Evolutionary conservation across 176 grass and related monocot genomes (phyloP).

Genomic region (Pharus latifolius): DNA sequence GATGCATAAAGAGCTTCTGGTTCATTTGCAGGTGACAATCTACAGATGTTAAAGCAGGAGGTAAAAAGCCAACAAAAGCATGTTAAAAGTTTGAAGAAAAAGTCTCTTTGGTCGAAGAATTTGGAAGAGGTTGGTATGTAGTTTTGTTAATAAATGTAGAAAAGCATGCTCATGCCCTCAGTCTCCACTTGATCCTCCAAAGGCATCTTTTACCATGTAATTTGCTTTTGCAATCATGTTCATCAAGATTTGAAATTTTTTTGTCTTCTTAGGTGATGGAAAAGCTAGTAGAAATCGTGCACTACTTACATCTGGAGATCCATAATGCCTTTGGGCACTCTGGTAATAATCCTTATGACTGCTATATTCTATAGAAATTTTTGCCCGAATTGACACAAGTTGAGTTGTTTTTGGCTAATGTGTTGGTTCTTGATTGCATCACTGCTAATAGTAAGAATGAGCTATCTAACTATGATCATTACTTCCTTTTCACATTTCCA

Average conservation of each 20-base stretch:
- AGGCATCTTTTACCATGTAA: neutral
- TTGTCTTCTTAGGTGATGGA: constrained; percentile 71
- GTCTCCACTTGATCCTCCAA: neutral
- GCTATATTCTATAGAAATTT: neutral
- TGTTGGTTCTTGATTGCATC: constrained; percentile 3
- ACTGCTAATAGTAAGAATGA: neutral
- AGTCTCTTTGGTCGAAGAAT: constrained; percentile 88
- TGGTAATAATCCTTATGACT: constrained; percentile 51
- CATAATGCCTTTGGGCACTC: constrained; percentile 53
- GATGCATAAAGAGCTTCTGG: constrained; percentile 3
- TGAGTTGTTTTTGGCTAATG: neutral
- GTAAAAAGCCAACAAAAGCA: constrained; percentile 74
- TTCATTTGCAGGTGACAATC: constrained; percentile 60
- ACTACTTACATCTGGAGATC: constrained; percentile 94
- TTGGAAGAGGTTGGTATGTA: constrained; percentile 85
- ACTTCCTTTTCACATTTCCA: neutral
- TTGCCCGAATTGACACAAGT: neutral
- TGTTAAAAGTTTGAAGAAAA: constrained; percentile 82
- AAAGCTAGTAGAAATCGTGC: constrained; percentile 92
- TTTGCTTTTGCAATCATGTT: neutral
- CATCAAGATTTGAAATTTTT: constrained; percentile 3
- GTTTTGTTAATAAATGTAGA: constrained; percentile 10
- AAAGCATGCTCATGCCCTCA: neutral
- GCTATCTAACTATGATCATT: neutral
- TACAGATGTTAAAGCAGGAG: constrained; percentile 89